A percentile compares a stretch with the other conserved stretches of the same genome.
Evolutionary conservation across 2,329 filamentous ascomycete genomes (phyloP).

Genomic region (Fusarium continuum): DNA sequence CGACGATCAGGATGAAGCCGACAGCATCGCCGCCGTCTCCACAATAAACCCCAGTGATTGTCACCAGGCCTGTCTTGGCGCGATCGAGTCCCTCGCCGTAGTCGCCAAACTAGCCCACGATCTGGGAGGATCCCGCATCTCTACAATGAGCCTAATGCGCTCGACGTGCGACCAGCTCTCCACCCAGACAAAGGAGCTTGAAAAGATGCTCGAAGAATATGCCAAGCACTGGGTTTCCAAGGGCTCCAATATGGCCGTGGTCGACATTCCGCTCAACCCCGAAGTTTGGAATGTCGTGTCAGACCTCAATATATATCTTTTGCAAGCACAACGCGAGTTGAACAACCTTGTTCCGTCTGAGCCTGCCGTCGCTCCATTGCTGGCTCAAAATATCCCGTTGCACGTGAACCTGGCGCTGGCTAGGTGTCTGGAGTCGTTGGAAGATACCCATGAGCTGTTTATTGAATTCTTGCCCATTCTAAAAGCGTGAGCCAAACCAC

Average conservation of each 20-base stretch:
- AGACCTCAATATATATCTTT: neutral
- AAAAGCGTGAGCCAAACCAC: slow-evolving; percentile 20
- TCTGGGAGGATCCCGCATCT: slow-evolving; percentile 20
- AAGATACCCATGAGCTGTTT: neutral
- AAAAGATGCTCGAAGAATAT: slow-evolving; percentile 27
- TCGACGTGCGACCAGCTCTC: slow-evolving; percentile 20
- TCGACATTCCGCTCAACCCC: slow-evolving; percentile 26
- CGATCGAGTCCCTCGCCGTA: neutral
- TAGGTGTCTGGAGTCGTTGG: slow-evolving; percentile 1
- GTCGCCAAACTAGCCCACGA: neutral
- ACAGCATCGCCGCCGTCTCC: too few relatives aligned
- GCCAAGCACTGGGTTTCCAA: slow-evolving; percentile 19
- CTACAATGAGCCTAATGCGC: slow-evolving; percentile 23
- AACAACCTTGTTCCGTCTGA: neutral
- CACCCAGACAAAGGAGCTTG: slow-evolving; percentile 22
- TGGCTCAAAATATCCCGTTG: slow-evolving; percentile 14
- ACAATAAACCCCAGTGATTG: slow-evolving; percentile 10
- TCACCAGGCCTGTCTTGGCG: slow-evolving; percentile 4
- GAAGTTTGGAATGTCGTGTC: slow-evolving; percentile 23
- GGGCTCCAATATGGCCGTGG: slow-evolving; percentile 3
- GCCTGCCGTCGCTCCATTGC: neutral
- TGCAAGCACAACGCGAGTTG: neutral
- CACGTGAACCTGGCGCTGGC: slow-evolving; percentile 9
- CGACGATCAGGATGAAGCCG: neutral
- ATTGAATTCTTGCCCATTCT: slow-evolving; percentile 34